A percentile compares a stretch with the other conserved stretches of the same genome.
phyloP scores from a whole-genome alignment of 2,329 filamentous ascomycete genomes.

The Tolypocladium paradoxum region DNA sequence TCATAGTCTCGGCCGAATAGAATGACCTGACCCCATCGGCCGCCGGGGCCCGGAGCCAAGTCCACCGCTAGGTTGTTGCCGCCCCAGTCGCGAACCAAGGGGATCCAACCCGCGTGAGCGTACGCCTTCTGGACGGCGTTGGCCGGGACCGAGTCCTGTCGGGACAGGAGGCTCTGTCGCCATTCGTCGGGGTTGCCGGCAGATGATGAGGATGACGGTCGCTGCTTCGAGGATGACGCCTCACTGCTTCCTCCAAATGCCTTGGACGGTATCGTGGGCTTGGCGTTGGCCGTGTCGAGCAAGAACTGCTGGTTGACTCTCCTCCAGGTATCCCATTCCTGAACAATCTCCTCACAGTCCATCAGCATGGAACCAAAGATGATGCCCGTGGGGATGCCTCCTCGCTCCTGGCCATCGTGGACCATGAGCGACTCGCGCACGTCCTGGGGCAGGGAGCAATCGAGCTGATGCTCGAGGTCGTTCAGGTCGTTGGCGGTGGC shows the following conservation, averaged over 20 bases:
- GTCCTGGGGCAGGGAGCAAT: conserved; percentile 87
- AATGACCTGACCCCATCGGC: conserved; percentile 94
- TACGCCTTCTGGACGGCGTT: conserved; percentile 87
- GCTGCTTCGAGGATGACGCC: conserved; percentile 58
- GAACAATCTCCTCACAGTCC: conserved; percentile 95
- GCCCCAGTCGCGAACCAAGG: conserved; percentile 92
- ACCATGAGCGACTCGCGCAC: conserved; percentile 82
- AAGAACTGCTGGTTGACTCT: conserved; percentile 87
- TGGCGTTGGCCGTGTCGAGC: conserved; percentile 44
- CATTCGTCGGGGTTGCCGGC: conserved; percentile 51
- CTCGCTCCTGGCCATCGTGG: conserved; percentile 95
- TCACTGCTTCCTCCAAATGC: conserved; percentile 55
- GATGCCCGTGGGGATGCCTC: conserved; percentile 81
- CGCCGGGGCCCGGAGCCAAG: conserved; percentile 77
- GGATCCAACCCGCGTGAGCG: conserved; percentile 90
- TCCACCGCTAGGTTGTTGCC: conserved; percentile 96
- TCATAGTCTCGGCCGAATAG: conserved; percentile 96
- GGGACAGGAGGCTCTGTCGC: conserved; percentile 73
- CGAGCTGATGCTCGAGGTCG: conserved; percentile 89
- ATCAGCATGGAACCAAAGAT: conserved; percentile 92
- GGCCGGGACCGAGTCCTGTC: conserved; percentile 80
- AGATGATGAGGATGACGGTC: conserved; percentile 33
- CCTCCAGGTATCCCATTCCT: conserved; percentile 96
- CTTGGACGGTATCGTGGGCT: conserved; percentile 57
- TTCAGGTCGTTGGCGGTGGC: conserved; percentile 92